Evolutionary conservation across 371 early-diverging fungal genomes (phyloP).

Genomic region (Syncephalastrum sp.): DNA sequence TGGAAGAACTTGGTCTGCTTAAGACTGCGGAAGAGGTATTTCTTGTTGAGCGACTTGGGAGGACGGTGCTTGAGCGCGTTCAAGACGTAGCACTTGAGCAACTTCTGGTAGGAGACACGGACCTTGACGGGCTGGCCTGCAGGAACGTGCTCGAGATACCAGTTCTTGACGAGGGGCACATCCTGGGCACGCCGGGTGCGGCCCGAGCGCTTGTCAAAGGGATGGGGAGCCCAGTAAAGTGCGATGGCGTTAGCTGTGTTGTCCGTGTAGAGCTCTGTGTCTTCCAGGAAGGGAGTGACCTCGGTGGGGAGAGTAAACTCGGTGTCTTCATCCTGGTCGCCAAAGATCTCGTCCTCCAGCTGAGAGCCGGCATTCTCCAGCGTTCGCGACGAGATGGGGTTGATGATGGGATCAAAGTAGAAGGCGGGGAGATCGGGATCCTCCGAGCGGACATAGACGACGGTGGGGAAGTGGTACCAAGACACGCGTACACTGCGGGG

Average conservation of each 20-base stretch:
- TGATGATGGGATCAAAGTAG: constrained; percentile 95
- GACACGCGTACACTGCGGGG: constrained; percentile 91
- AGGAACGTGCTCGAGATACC: constrained; percentile 97
- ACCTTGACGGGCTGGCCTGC: constrained; percentile 95
- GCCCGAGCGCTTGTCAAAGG: constrained; percentile 93
- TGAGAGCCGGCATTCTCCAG: constrained; percentile 52
- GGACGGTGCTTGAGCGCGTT: constrained; percentile 86
- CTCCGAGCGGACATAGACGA: constrained; percentile 86
- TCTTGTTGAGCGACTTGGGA: constrained; percentile 88
- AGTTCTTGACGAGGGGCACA: constrained; percentile 93
- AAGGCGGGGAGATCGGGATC: constrained; percentile 97
- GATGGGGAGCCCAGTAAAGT: constrained; percentile 97
- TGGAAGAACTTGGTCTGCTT: constrained; percentile 98
- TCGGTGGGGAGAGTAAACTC: constrained; percentile 81
- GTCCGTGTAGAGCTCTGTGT: constrained; percentile 82
- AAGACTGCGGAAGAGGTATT: constrained; percentile 92
- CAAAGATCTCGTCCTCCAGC: constrained; percentile 88
- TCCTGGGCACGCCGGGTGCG: constrained; percentile 93
- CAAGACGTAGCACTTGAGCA: constrained; percentile 88
- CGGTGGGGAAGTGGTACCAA: constrained; percentile 93
- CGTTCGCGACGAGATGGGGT: constrained; percentile 90
- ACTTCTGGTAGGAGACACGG: constrained; percentile 97
- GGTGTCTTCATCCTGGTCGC: constrained; percentile 69
- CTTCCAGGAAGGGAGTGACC: constrained; percentile 84
- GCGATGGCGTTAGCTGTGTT: constrained; percentile 90